Evolutionary conservation across 345 rosid species (phyloP), one percentile per base, ranked within the genome.

Genomic region (Gossypium thurberi): DNA sequence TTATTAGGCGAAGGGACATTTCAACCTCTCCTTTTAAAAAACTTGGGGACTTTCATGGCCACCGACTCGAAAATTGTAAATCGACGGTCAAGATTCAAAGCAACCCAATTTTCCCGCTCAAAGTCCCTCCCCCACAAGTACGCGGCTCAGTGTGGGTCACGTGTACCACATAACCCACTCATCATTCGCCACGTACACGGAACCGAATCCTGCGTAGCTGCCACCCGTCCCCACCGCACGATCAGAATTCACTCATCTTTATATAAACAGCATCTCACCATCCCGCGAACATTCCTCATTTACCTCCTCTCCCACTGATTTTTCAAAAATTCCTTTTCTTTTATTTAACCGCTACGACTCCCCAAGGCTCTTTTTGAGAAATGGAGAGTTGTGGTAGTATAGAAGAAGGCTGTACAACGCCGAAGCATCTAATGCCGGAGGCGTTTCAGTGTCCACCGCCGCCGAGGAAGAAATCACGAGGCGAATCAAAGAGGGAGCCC

Each of bases 361-460:
- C 7, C 8, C 4, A 33, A 20, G 46, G 13, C 11, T 2, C 33
- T n/a, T 20, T 55, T 13, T 11, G 63, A 71, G 23, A 37, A 51
- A 83, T 80, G 83, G 85, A 78, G 74, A 78, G 53, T 53, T 69
- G 50, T 52, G 63, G 21, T 33, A 48, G 42, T 69, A 64, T 64
- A 37, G 91, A 82, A 18, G 91, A 87, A 70, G 91, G 75, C 0
- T 91, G 93, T 67, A 68, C 76, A 65, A 78, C 78, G 28, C 75
- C 78, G 10, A 74, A n/a, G 44, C 72, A 64, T 56, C 59, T 75
- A 20, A 69, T 78, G 14, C 74, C 68, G 11, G 68, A 18, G 60
- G 71, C 44, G 33, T 56, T 43, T 10, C 53, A 53, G n/a, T 78
- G 78, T 52, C 81, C 78, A 17, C 77, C 67, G 61, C 78, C 78